Conservation (phyloP, 2,329 filamentous ascomycete species). For the Alternaria gansuensis region DNA sequence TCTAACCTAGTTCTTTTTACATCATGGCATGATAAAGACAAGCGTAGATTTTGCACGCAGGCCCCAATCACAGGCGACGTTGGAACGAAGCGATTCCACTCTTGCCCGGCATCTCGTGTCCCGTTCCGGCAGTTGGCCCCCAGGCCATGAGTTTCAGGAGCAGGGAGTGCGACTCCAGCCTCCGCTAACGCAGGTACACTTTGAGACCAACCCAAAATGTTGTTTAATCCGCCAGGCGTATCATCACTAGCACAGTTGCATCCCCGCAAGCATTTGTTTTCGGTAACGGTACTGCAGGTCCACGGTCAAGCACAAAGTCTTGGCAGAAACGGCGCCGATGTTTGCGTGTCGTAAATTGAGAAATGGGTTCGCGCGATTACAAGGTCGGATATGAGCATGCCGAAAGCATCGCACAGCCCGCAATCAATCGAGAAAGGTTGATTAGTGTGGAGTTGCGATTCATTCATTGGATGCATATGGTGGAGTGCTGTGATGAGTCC, state of each 20-base stretch:
- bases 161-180: conserved; percentile 22
- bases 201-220: conserved; percentile 42
- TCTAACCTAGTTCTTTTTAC: conserved; percentile 32
- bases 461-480: conserved; percentile 6
- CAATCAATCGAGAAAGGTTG: conserved; percentile 6
- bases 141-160: conserved; percentile 47
- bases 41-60: conserved; percentile 23
- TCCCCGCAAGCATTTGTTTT: conserved; percentile 38
- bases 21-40: conserved; percentile 26
- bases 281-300: conserved; percentile 41
- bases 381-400: background rate
- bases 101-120: conserved; percentile 34
- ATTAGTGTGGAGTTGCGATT: conserved; percentile 9
- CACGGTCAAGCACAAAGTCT: conserved; percentile 42
- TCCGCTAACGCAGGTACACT: conserved; percentile 52
- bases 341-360: conserved; percentile 17
- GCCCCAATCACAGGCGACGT: conserved; percentile 22
- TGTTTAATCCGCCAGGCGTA: conserved; percentile 45
- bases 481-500: conserved; percentile 15
- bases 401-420: conserved; percentile 4
- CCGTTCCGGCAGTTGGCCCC: conserved; percentile 36
- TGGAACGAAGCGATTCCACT: conserved; percentile 36
- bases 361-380: conserved; percentile 5
- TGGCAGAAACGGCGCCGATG: conserved; percentile 31
- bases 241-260: conserved; percentile 26